phyloP scores from a whole-genome alignment of 75 land plant genomes.

The Sequoiadendron giganteum region DNA sequence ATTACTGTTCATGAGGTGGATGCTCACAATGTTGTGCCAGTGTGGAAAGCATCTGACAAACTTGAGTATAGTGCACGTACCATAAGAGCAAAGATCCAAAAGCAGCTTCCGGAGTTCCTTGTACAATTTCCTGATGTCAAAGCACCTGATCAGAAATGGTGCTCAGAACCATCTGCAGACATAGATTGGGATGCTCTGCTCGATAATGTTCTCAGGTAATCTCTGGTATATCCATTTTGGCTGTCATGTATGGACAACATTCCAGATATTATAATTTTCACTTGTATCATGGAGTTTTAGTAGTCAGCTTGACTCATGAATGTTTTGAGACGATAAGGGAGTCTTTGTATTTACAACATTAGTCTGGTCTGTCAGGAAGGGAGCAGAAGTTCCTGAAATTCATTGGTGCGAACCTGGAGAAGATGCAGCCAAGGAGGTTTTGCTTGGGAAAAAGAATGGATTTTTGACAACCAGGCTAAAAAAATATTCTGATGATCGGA shows the following conservation, averaged over 20 bases:
- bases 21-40: constrained; percentile 95
- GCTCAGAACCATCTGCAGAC: constrained; percentile 12
- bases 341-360: background rate
- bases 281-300: background rate
- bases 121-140: constrained; percentile 60
- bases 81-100: constrained; percentile 75
- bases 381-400: constrained; percentile 93
- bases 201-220: constrained; percentile 61
- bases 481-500: constrained; percentile 63
- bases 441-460: constrained; percentile 72
- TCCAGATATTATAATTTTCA: background rate
- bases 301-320: background rate
- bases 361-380: constrained; percentile 43
- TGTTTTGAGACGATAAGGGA: background rate
- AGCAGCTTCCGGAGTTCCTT: constrained; percentile 75
- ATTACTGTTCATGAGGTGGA: constrained; percentile 84
- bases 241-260: background rate
- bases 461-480: constrained; percentile 73
- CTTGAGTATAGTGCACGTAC: constrained; percentile 91
- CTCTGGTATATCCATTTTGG: background rate
- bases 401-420: constrained; percentile 94
- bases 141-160: constrained; percentile 47
- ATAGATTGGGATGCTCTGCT: constrained; percentile 83
- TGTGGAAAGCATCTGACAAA: constrained; percentile 87
- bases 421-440: constrained; percentile 76